A percentile compares a stretch with the other conserved stretches of the same genome.
Evolutionary conservation across 1,139 yeast genomes (phyloP).

Genomic region (Yamadazyma sp.): DNA sequence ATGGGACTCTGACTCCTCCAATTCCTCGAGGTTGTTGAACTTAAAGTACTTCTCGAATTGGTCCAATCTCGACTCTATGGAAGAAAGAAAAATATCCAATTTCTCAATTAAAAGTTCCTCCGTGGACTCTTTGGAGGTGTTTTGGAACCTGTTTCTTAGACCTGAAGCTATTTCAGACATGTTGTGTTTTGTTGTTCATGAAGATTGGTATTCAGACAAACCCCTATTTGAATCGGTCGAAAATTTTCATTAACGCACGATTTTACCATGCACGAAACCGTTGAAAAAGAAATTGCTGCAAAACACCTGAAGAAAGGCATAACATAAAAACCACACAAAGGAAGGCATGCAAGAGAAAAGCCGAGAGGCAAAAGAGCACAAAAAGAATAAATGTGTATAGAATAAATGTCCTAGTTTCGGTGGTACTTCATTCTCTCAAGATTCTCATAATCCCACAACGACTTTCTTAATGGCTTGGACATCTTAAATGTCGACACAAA

Average conservation of each 20-base stretch:
- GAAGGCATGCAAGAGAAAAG: too few relatives aligned
- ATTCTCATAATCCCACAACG: conserved; percentile 25
- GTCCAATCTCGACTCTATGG: conserved; percentile 54
- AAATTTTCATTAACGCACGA: background rate
- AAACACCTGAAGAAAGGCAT: too few relatives aligned
- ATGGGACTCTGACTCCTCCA: conserved; percentile 16
- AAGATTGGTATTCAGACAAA: background rate
- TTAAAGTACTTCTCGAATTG: conserved; percentile 52
- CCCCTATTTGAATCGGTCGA: background rate
- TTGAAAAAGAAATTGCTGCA: too few relatives aligned
- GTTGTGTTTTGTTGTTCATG: background rate
- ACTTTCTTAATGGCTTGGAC: conserved; percentile 24
- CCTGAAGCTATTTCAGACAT: conserved; percentile 17
- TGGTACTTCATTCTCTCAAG: conserved; percentile 20
- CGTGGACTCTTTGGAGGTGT: conserved; percentile 21
- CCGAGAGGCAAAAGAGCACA: too few relatives aligned
- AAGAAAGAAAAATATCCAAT: conserved; percentile 50
- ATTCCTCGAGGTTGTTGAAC: conserved; percentile 19
- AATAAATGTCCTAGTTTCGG: background rate
- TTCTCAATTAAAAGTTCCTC: conserved; percentile 53
- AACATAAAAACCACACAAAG: too few relatives aligned
- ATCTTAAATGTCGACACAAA: conserved; percentile 22
- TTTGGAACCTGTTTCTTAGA: conserved; percentile 16
- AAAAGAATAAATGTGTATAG: too few relatives aligned
- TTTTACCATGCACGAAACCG: too few relatives aligned